phyloP scores from a whole-genome alignment of 352 stramenopile genomes.

The Pythium pyrilobum region DNA sequence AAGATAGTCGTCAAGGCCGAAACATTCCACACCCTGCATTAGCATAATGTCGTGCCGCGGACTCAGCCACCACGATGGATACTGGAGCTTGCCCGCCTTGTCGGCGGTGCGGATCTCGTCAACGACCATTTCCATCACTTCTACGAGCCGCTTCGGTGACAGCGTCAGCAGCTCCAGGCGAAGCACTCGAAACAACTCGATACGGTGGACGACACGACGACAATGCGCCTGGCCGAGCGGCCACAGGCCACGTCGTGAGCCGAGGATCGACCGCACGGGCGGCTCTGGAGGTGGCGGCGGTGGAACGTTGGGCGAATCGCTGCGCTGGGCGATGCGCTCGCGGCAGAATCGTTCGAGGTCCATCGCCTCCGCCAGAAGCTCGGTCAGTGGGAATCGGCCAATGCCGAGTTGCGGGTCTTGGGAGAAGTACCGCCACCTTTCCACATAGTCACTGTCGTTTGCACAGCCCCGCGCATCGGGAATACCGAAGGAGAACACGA shows the following conservation, averaged over 20 bases:
- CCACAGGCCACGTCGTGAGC: slow-evolving; percentile 58
- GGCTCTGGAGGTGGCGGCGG: slow-evolving; percentile 2
- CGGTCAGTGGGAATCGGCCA: slow-evolving; percentile 28
- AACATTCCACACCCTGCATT: slow-evolving; percentile 78
- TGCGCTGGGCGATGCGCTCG: slow-evolving; percentile 14
- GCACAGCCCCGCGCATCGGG: slow-evolving; percentile 61
- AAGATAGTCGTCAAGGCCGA: slow-evolving; percentile 71
- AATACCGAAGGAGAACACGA: slow-evolving; percentile 73
- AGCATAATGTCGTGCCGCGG: slow-evolving; percentile 76
- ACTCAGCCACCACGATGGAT: slow-evolving; percentile 70
- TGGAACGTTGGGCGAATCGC: background rate
- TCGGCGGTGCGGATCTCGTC: slow-evolving; percentile 16
- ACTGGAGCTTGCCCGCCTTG: slow-evolving; percentile 17
- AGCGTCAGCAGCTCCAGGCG: slow-evolving; percentile 66
- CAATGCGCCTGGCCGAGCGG: slow-evolving; percentile 50
- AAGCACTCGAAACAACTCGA: slow-evolving; percentile 76
- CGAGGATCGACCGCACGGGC: slow-evolving; percentile 52
- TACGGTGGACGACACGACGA: slow-evolving; percentile 60
- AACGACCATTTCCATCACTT: slow-evolving; percentile 51
- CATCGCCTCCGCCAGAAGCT: slow-evolving; percentile 46
- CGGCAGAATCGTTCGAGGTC: slow-evolving; percentile 64
- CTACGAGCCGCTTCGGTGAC: slow-evolving; percentile 50
- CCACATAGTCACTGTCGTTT: slow-evolving; percentile 32
- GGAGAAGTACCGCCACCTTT: slow-evolving; percentile 83
- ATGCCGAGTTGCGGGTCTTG: slow-evolving; percentile 45